Evolutionary conservation across 2,329 filamentous ascomycete species (phyloP), one percentile per base, ranked within the genome.

Genomic region (Emericellopsis atlantica): DNA sequence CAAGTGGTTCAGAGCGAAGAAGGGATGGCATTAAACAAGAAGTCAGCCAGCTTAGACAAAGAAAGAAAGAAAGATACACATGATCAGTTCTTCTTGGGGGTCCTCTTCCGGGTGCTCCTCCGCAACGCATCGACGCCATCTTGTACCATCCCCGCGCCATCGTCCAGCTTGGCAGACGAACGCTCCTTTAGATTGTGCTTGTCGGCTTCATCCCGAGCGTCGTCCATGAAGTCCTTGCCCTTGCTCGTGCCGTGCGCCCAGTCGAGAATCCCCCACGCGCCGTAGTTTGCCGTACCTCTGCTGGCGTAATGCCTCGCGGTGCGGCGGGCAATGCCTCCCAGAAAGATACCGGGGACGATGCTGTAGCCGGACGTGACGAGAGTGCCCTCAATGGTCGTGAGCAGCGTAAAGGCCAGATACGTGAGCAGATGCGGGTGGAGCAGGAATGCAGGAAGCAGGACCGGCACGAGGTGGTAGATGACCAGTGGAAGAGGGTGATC

Each of bases 391-490:
- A 79, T 52, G 3, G 79, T 82, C 46, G 73, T 71, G 22, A 86
- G 53, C 0, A 70, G 67, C 14, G 79, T 64, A 46, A 84, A 73
- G 10, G 84, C 51, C 42, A 84, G 70, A 60, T 81, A 86, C 0
- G 79, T 84, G n/a, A 87, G 65, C 4, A 86, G 67, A 55, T 88
- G 83, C 31, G 80, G 77, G 8, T 78, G 76, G 33, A 85, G 66
- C n/a, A 72, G 48, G 16, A 79, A 59, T 2, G 80, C 72, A 1
- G 83, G 79, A 0, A 84, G 57, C 53, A 83, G 83, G 6, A 77
- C 58, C 0, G 83, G 82, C 2, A 83, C 43, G 53, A 82, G 76
- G 37, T 73, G 74, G 45, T 73, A 67, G 2, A 85, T 57, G 6
- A 86, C 59, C 37, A 81, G 72, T 2, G 77, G 70, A 0, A 76